Conservation (phyloP, 2,329 filamentous ascomycete genomes). For the Neopestalotiopsis sp. region DNA sequence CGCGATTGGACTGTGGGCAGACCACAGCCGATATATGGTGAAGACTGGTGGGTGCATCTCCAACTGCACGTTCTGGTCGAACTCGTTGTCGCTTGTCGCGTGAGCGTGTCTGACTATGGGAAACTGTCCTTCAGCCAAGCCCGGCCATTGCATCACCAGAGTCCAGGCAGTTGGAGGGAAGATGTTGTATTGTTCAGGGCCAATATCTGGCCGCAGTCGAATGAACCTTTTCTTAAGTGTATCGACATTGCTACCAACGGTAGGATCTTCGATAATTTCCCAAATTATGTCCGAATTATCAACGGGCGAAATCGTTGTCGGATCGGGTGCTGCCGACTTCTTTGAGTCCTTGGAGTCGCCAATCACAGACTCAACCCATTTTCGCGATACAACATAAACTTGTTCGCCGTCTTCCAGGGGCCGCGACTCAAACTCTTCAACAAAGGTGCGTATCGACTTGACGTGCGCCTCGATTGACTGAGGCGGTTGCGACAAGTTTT, state of each 20-base stretch:
- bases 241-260: constrained; percentile 33
- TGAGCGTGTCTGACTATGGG: constrained; percentile 79
- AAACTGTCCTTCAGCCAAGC: constrained; percentile 69
- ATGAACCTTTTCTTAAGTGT: constrained; percentile 62
- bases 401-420: constrained; percentile 72
- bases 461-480: constrained; percentile 72
- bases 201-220: constrained; percentile 72
- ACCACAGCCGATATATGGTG: constrained; percentile 80
- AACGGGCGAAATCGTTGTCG: constrained; percentile 72
- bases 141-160: constrained; percentile 82
- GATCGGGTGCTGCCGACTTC: constrained; percentile 53
- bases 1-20: constrained; percentile 59
- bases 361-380: constrained; percentile 78
- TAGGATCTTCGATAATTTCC: constrained; percentile 57
- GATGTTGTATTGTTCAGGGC: constrained; percentile 75
- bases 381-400: constrained; percentile 77
- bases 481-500: constrained; percentile 22
- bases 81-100: constrained; percentile 69
- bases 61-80: constrained; percentile 71
- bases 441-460: constrained; percentile 68
- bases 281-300: constrained; percentile 86
- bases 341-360: constrained; percentile 66
- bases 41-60: constrained; percentile 87
- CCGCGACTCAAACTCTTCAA: constrained; percentile 54
- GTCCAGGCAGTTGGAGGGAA: constrained; percentile 84